Percentiles rank a stretch among this genome's conserved stretches.
Conservation (phyloP, 139 green algal species). For the Picochlorum sp. region DNA sequence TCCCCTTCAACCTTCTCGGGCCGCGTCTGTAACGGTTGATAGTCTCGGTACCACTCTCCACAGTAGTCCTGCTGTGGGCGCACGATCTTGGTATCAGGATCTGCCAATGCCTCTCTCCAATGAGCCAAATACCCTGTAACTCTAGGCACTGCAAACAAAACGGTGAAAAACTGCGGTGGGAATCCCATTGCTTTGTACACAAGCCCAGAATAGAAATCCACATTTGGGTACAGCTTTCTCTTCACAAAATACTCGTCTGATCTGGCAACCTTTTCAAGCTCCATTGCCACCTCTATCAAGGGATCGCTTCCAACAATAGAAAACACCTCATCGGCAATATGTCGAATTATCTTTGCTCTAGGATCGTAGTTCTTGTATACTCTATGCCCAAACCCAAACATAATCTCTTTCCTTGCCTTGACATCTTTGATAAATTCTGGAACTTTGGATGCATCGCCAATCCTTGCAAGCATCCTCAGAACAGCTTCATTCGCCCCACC, state of each 20-base stretch:
- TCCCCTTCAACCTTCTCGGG: constrained; percentile 11
- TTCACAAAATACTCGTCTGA: constrained; percentile 69
- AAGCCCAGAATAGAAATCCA: constrained; percentile 95
- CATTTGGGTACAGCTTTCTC: constrained; percentile 98
- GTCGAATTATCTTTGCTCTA: constrained; percentile 82
- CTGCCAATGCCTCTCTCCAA: constrained; percentile 88
- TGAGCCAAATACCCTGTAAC: constrained; percentile 90
- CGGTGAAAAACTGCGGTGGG: constrained; percentile 95
- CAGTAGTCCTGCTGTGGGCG: constrained; percentile 94
- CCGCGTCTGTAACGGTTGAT: constrained; percentile 33
- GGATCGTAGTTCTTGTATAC: constrained; percentile 99
- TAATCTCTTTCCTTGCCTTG: constrained; percentile 61
- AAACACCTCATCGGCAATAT: constrained; percentile 79
- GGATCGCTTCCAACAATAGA: constrained; percentile 77
- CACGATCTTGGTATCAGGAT: constrained; percentile 95
- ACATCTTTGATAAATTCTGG: constrained; percentile 64
- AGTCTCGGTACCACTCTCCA: constrained; percentile 85
- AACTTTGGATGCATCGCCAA: constrained; percentile 71
- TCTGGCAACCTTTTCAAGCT: constrained; percentile 66
- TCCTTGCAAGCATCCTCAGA: constrained; percentile 87
- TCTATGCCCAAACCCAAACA: constrained; percentile 95
- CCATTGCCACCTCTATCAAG: constrained; percentile 89
- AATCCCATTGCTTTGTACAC: constrained; percentile 92
- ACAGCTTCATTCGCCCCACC: constrained; percentile 97
- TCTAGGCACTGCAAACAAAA: constrained; percentile 94